phyloP scores from a whole-genome alignment of 176 grass and related monocot species.

The Luzula sylvatica region DNA sequence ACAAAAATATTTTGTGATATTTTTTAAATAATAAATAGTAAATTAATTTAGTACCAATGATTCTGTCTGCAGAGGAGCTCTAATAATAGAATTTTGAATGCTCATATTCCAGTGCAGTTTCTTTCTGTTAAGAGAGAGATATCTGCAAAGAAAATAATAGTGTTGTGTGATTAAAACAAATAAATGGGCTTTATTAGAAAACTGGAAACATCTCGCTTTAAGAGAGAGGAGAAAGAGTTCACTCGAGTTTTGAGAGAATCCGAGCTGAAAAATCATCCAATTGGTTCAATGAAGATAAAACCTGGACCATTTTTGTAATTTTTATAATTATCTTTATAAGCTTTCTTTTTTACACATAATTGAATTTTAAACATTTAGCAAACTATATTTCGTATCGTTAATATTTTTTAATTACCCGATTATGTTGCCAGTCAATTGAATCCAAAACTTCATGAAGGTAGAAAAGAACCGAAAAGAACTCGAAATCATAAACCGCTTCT shows the following conservation, averaged over 20 bases:
- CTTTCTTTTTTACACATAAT: constrained; percentile 6
- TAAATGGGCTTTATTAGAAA: constrained; percentile 19
- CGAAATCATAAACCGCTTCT: constrained; percentile 48
- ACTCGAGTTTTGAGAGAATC: constrained; percentile 79
- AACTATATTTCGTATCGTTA: not conserved
- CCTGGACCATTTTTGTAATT: constrained; percentile 41
- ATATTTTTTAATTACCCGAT: constrained; percentile 49
- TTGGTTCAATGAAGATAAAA: constrained; percentile 69
- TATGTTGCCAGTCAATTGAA: constrained; percentile 70
- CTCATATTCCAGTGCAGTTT: constrained; percentile 69
- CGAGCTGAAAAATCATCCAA: constrained; percentile 57
- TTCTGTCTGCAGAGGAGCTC: constrained; percentile 51
- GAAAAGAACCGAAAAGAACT: constrained; percentile 47
- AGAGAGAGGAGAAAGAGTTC: constrained; percentile 23
- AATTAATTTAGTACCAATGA: constrained; percentile 37
- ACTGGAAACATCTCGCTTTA: constrained; percentile 1
- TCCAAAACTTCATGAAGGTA: constrained; percentile 40
- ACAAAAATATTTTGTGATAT: no score
- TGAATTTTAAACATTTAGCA: not conserved
- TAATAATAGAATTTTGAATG: constrained; percentile 44
- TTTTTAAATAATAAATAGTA: constrained; percentile 11
- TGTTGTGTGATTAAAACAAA: constrained; percentile 17
- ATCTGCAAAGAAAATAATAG: constrained; percentile 33
- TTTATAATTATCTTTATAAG: constrained; percentile 12
- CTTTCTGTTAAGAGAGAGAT: constrained; percentile 48